Percentiles rank a stretch among this genome's conserved stretches.
Evolutionary conservation across 2,329 filamentous ascomycete species (phyloP).

Genomic region (Paracoccidioides brasiliensis): DNA sequence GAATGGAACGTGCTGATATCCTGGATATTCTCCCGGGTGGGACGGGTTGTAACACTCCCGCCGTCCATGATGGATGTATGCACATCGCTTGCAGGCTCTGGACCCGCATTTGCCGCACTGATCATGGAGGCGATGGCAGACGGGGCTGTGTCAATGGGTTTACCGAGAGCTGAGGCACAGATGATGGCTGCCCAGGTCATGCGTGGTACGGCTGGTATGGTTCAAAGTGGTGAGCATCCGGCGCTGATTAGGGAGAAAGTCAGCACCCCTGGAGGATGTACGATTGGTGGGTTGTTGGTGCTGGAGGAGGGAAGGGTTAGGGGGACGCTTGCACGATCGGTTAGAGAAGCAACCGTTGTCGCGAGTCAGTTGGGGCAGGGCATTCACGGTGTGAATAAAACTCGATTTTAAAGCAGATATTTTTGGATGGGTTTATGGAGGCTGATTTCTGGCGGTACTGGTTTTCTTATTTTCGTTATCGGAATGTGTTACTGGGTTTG

Average conservation of each 20-base stretch:
- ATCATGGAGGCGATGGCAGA: slow-evolving; percentile 48
- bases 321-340: slow-evolving; percentile 41
- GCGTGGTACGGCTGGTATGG: slow-evolving; percentile 45
- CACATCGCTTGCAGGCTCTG: slow-evolving; percentile 48
- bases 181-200: slow-evolving; percentile 51
- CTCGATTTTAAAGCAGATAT: slow-evolving; percentile 13
- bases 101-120: slow-evolving; percentile 48
- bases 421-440: neutral
- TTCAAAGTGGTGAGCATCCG: slow-evolving; percentile 47
- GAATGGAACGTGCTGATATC: slow-evolving; percentile 34
- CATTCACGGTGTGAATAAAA: slow-evolving; percentile 38
- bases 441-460: neutral
- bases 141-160: slow-evolving; percentile 49
- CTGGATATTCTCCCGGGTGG: slow-evolving; percentile 45
- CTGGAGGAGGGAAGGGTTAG: slow-evolving; percentile 46
- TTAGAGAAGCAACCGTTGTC: slow-evolving; percentile 47
- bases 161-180: slow-evolving; percentile 46
- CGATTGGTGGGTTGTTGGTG: slow-evolving; percentile 48
- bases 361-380: slow-evolving; percentile 44
- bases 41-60: slow-evolving; percentile 38
- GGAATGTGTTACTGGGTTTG: neutral
- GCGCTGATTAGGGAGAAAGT: slow-evolving; percentile 48
- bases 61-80: slow-evolving; percentile 42
- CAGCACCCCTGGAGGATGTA: slow-evolving; percentile 49
- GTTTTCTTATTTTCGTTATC: neutral